A percentile compares a stretch with the other conserved stretches of the same genome.
Evolutionary conservation across 2,329 filamentous ascomycete species (phyloP).

Genomic region (Alternaria sp.): DNA sequence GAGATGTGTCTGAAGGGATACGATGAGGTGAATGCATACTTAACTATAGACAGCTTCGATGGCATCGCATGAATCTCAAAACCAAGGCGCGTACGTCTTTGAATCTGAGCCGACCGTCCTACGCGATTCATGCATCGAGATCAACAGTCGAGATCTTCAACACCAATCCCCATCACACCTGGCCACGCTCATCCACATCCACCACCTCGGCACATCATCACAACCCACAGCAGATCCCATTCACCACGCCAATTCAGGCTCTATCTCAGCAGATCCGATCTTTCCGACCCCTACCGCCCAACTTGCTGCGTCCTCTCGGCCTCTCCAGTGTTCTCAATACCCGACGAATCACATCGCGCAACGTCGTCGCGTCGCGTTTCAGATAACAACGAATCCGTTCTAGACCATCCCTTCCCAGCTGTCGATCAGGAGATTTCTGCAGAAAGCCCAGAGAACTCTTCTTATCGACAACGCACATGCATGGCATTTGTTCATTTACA

Average conservation of each 20-base stretch:
- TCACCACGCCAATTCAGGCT: background rate
- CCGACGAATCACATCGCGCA: background rate
- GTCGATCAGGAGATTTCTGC: slow-evolving; percentile 2
- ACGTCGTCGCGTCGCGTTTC: background rate
- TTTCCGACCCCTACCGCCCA: background rate
- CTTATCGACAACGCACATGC: background rate
- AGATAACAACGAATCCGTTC: background rate
- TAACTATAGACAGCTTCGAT: background rate
- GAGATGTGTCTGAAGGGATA: background rate
- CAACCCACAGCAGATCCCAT: background rate
- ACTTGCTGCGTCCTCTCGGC: background rate
- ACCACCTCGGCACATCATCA: background rate
- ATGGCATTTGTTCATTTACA: background rate
- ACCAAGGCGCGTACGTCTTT: background rate
- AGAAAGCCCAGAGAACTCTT: background rate
- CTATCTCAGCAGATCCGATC: background rate
- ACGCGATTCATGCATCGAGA: background rate
- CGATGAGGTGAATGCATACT: background rate
- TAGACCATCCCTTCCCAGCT: background rate
- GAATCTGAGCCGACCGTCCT: background rate
- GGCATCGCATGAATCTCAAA: background rate
- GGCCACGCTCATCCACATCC: background rate
- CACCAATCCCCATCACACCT: background rate
- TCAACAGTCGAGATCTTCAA: background rate
- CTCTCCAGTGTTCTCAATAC: background rate